These are phyloP conservation scores for Erucastrum elatum DNA, from an alignment of 345 rosid genomes.

Conservation along the genomic window DNA sequence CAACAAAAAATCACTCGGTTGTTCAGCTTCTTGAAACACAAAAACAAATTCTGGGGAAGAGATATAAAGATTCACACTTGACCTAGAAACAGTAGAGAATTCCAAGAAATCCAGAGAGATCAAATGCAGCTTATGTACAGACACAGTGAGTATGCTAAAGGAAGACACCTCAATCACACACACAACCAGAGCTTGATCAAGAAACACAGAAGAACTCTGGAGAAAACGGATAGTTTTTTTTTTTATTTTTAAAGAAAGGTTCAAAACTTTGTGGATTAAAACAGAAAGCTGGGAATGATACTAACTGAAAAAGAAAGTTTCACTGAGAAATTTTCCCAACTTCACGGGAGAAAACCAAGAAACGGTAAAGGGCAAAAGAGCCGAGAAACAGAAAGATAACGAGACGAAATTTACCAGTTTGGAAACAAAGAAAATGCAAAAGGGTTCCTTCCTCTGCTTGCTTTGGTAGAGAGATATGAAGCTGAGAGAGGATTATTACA, in stretches of 20 bases:
- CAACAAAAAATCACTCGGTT: not conserved
- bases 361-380: slow-evolving; percentile 1
- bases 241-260: not conserved
- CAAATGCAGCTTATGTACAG: slow-evolving; percentile 7
- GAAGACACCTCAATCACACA: not conserved
- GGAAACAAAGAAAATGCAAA: not conserved
- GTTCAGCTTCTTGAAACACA: slow-evolving; percentile 11
- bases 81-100: not conserved
- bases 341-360: not conserved
- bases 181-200: slow-evolving; percentile 17
- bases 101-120: slow-evolving; percentile 21
- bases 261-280: slow-evolving; percentile 7
- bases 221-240: slow-evolving; percentile 2
- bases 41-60: not conserved
- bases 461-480: slow-evolving; percentile 13
- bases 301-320: slow-evolving; percentile 21
- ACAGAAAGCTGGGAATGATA: slow-evolving; percentile 1
- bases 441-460: slow-evolving; percentile 8
- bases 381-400: not conserved
- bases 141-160: not conserved
- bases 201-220: slow-evolving; percentile 15
- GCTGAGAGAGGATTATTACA: not conserved
- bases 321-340: slow-evolving; percentile 24
- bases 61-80: not conserved
- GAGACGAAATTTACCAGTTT: slow-evolving; percentile 21